phyloP scores from a whole-genome alignment of 352 stramenopile genomes.

The Pythium angustatum region DNA sequence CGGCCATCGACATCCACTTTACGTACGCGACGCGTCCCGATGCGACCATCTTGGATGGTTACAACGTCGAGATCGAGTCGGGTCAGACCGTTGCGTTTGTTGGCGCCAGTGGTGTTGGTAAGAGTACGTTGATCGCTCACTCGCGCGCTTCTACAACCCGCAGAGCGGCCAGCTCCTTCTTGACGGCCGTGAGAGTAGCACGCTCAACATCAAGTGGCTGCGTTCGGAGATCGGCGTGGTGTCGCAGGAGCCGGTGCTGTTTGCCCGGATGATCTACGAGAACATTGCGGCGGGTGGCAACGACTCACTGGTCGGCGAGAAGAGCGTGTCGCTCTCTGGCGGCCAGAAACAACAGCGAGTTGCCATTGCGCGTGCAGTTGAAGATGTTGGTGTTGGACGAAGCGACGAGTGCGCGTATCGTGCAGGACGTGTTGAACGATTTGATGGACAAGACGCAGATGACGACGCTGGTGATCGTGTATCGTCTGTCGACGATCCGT shows the following conservation, averaged over 20 bases:
- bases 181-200: conserved; percentile 56
- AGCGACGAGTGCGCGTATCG: conserved; percentile 7
- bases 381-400: conserved; percentile 8
- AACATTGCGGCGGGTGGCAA: conserved; percentile 18
- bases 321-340: conserved; percentile 43
- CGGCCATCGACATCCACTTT: conserved; percentile 56
- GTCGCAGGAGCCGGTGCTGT: not conserved
- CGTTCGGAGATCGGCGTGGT: not conserved
- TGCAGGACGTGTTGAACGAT: conserved; percentile 12
- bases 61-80: conserved; percentile 28
- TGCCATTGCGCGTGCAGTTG: conserved; percentile 85
- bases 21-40: conserved; percentile 60
- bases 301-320: conserved; percentile 35
- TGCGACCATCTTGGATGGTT: conserved; percentile 32
- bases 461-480: conserved; percentile 35
- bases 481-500: conserved; percentile 18
- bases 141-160: conserved; percentile 88
- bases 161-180: conserved; percentile 56
- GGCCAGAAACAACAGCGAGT: conserved; percentile 83
- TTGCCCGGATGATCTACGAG: not conserved
- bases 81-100: conserved; percentile 37
- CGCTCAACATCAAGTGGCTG: conserved; percentile 45
- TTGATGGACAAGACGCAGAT: conserved; percentile 21
- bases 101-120: conserved; percentile 31
- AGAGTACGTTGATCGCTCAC: conserved; percentile 42